Evolutionary conservation across 179 eudicot species (phyloP), one percentile per base, ranked within the genome.

Genomic region (Pouteria campechiana): DNA sequence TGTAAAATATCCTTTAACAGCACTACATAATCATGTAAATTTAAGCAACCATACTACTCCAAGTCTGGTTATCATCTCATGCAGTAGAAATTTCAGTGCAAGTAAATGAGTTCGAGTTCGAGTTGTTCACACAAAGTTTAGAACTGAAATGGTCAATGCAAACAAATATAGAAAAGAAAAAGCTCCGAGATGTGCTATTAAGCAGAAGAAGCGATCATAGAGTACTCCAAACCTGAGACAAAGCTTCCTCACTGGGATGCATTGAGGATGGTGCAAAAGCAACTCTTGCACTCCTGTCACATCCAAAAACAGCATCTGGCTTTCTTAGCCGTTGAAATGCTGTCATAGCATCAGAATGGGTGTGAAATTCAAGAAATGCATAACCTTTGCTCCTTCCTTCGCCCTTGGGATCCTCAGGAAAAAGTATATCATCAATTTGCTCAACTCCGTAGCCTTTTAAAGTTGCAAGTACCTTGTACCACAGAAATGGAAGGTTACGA

Each of bases 171-270:
- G n/a, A n/a, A n/a, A n/a, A n/a, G n/a, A n/a, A n/a, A n/a, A n/a
- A n/a, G n/a, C n/a, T n/a, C n/a, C n/a, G n/a, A n/a, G n/a, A n/a
- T n/a, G n/a, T n/a, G n/a, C n/a, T n/a, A n/a, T n/a, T n/a, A n/a
- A n/a, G n/a, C n/a, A n/a, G n/a, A n/a, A n/a, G n/a, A n/a, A n/a
- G n/a, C n/a, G n/a, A n/a, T 8, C 5, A n/a, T 2, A 36, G 17
- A n/a, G 30, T 14, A 39, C n/a, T 48, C 29, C 52, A 24, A 52
- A 60, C 65, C 59, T 45, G 42, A 24, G 59, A 52, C 48, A 44
- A 6, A 31, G 31, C 36, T 15, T 51, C 63, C 19, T 44, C 53
- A 7, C 14, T 13, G 27, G 55, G 63, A 44, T 46, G 44, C 39
- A 41, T 6, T 11, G 64, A 34, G 32, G 60, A 40, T 25, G 39